Evolutionary conservation across 345 rosid genomes (phyloP).

Genomic region (Arabis hirsuta): DNA sequence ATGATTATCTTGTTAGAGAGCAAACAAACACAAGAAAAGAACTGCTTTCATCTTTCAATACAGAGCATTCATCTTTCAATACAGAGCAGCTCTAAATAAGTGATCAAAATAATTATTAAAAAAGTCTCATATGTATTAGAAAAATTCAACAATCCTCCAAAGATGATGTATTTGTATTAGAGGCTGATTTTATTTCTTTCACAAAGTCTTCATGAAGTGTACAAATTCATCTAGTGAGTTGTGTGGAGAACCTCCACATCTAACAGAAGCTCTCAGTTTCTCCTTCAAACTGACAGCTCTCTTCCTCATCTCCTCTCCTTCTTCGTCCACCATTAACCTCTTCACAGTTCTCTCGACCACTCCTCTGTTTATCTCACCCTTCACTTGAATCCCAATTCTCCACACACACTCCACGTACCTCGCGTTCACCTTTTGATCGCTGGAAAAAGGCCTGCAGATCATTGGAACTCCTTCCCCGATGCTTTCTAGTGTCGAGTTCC

Average conservation of each 20-base stretch:
- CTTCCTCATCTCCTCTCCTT: constrained; percentile 34
- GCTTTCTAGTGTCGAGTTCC: constrained; percentile 59
- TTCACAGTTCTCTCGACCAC: constrained; percentile 24
- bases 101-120: too few relatives aligned
- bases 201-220: constrained; percentile 21
- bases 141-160: too few relatives aligned
- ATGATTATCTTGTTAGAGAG: too few relatives aligned
- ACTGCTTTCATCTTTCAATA: too few relatives aligned
- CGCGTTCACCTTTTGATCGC: constrained; percentile 52
- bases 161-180: too few relatives aligned
- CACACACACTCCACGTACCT: constrained; percentile 54
- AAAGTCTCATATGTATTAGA: too few relatives aligned
- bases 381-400: constrained; percentile 49
- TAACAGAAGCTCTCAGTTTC: constrained; percentile 14
- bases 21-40: too few relatives aligned
- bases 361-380: constrained; percentile 23
- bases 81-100: too few relatives aligned
- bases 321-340: constrained; percentile 27
- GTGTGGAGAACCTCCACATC: constrained; percentile 30
- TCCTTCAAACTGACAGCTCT: constrained; percentile 17
- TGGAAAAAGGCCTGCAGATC: constrained; percentile 48
- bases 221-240: constrained; percentile 21
- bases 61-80: too few relatives aligned
- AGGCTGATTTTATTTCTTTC: constrained; percentile 2
- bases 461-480: constrained; percentile 53